Evolutionary conservation across 192 early-diverging fungal genomes (phyloP).

Genomic region (Thamnidium elegans): DNA sequence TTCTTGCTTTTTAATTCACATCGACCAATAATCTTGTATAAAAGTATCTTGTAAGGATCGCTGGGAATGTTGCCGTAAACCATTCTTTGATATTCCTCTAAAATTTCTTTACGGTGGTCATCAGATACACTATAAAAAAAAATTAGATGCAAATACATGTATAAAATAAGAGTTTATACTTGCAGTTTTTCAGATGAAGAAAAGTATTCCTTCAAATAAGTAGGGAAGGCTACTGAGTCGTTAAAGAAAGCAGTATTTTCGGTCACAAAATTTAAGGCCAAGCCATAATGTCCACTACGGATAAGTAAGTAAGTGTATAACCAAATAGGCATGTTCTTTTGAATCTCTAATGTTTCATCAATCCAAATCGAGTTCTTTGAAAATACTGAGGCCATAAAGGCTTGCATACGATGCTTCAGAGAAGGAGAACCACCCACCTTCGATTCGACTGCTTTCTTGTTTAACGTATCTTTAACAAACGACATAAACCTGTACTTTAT

Average conservation of each 20-base stretch:
- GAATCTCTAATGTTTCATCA: conserved; percentile 14
- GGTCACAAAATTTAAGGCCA: conserved; percentile 66
- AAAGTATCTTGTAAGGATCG: conserved; percentile 87
- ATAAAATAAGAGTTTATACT: background rate
- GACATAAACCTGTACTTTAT: background rate
- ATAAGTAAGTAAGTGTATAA: conserved; percentile 82
- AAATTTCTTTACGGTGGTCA: conserved; percentile 48
- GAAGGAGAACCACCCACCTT: conserved; percentile 9
- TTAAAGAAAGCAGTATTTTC: conserved; percentile 50
- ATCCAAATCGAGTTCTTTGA: conserved; percentile 6
- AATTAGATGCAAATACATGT: background rate
- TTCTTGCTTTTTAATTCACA: conserved; percentile 75
- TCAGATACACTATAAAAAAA: conserved; percentile 33
- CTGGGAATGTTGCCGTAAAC: conserved; percentile 43
- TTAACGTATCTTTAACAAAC: conserved; percentile 9
- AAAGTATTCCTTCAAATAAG: conserved; percentile 65
- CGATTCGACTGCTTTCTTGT: background rate
- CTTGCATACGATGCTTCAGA: background rate
- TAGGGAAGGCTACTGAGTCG: conserved; percentile 61
- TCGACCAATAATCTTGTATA: conserved; percentile 89
- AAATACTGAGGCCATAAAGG: conserved; percentile 4
- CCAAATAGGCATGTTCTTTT: conserved; percentile 72
- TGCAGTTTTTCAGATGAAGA: conserved; percentile 3
- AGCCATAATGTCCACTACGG: conserved; percentile 65
- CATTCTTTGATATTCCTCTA: conserved; percentile 54